phyloP scores from a whole-genome alignment of 106 monocot genomes.

The Acorus gramineus region DNA sequence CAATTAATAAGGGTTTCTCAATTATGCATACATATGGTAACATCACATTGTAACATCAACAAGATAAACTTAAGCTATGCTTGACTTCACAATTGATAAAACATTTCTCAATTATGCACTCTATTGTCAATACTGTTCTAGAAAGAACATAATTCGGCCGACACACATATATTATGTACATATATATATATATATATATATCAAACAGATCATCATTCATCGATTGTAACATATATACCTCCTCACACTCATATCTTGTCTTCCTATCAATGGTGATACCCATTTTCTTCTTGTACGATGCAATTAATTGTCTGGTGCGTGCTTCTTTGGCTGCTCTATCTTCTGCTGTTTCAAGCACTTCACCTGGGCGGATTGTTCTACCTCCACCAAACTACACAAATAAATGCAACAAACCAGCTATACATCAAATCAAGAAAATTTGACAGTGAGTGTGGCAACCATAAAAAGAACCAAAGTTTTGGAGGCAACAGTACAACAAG shows the following conservation, averaged over 20 bases:
- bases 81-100: too few species aligned
- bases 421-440: not conserved
- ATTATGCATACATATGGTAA: too few species aligned
- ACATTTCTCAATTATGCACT: too few species aligned
- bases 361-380: conserved; percentile 58
- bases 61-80: too few species aligned
- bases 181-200: not conserved
- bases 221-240: conserved; percentile 29
- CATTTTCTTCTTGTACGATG: conserved; percentile 54
- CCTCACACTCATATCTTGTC: conserved; percentile 67
- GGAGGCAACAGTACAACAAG: too few species aligned
- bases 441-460: too few species aligned
- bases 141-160: too few species aligned
- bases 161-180: not conserved
- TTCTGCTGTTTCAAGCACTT: conserved; percentile 58
- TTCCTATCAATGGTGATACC: conserved; percentile 73
- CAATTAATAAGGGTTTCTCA: too few species aligned
- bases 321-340: conserved; percentile 65
- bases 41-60: too few species aligned
- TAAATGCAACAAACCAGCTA: conserved; percentile 6
- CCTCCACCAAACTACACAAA: conserved; percentile 78
- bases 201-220: not conserved
- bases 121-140: too few species aligned
- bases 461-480: too few species aligned
- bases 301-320: conserved; percentile 54